phyloP scores from a whole-genome alignment of 345 rosid species.

The Raphanus raphanistrum region DNA sequence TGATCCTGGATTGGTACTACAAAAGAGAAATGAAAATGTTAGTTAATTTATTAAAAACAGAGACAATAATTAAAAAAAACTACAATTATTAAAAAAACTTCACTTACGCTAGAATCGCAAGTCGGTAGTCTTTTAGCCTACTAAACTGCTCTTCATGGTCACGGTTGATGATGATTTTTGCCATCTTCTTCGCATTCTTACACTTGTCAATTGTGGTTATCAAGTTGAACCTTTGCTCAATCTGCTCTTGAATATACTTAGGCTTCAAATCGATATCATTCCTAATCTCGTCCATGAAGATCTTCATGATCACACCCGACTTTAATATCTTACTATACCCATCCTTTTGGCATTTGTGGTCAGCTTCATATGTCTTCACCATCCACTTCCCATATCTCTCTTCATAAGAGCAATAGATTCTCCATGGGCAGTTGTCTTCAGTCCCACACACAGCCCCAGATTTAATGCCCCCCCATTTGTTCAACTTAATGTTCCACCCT shows the following conservation, averaged over 20 bases:
- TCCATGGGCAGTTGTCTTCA: neutral
- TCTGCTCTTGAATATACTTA: neutral
- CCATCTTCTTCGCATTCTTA: neutral
- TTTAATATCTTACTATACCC: neutral
- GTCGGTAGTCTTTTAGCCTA: neutral
- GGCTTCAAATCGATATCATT: neutral
- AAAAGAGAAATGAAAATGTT: neutral
- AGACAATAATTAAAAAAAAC: neutral
- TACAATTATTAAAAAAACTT: neutral
- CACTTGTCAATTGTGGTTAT: neutral
- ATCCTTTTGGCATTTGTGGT: neutral
- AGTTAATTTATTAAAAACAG: neutral
- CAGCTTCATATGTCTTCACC: neutral
- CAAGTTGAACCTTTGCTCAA: neutral
- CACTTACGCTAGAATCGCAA: neutral
- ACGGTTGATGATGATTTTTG: neutral
- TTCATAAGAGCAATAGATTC: neutral
- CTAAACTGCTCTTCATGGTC: neutral
- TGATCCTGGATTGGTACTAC: neutral
- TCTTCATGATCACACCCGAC: neutral
- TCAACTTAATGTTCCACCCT: neutral
- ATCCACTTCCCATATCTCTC: neutral
- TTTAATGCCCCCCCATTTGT: neutral
- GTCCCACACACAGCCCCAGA: neutral
- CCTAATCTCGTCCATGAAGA: neutral